Evolutionary conservation across 1,284 basidiomycete species (phyloP).

Genomic region (Gomphus sp.): DNA sequence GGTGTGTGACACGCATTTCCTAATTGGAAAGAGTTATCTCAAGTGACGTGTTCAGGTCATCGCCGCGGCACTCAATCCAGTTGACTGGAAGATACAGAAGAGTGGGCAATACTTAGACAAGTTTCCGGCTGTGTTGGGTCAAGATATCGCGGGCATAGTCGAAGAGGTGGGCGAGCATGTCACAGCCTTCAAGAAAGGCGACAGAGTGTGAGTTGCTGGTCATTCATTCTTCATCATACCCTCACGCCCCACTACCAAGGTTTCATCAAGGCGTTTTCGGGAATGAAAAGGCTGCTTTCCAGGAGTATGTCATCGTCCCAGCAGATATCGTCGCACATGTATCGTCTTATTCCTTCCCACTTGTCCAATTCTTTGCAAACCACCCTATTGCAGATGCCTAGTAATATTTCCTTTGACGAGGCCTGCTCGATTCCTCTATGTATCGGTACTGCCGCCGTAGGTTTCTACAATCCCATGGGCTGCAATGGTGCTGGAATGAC

Average conservation of each 20-base stretch:
- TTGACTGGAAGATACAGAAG: conserved; percentile 38
- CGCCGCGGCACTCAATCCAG: conserved; percentile 32
- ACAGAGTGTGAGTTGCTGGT: conserved; percentile 39
- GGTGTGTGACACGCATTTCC: conserved; percentile 15
- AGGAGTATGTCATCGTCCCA: conserved; percentile 37
- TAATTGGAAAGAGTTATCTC: conserved; percentile 14
- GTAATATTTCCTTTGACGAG: conserved; percentile 34
- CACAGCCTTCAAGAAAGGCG: conserved; percentile 39
- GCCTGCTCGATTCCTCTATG: conserved; percentile 28
- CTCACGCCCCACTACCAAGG: conserved; percentile 19
- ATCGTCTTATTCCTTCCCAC: conserved; percentile 12
- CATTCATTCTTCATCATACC: neutral
- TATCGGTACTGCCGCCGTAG: conserved; percentile 29
- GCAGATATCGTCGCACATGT: conserved; percentile 36
- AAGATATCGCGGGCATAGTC: conserved; percentile 50
- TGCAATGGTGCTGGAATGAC: conserved; percentile 17
- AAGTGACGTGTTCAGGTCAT: neutral
- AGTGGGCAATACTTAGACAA: conserved; percentile 20
- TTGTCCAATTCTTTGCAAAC: neutral
- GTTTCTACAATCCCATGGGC: conserved; percentile 26
- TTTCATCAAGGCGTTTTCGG: conserved; percentile 30
- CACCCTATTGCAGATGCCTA: conserved; percentile 13
- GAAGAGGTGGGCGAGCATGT: conserved; percentile 45
- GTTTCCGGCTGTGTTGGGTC: conserved; percentile 42
- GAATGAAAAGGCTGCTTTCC: conserved; percentile 33